These are phyloP conservation scores for Glomus cerebriforme DNA, from an alignment of 192 early-diverging fungal species.

Conservation along the genomic window DNA sequence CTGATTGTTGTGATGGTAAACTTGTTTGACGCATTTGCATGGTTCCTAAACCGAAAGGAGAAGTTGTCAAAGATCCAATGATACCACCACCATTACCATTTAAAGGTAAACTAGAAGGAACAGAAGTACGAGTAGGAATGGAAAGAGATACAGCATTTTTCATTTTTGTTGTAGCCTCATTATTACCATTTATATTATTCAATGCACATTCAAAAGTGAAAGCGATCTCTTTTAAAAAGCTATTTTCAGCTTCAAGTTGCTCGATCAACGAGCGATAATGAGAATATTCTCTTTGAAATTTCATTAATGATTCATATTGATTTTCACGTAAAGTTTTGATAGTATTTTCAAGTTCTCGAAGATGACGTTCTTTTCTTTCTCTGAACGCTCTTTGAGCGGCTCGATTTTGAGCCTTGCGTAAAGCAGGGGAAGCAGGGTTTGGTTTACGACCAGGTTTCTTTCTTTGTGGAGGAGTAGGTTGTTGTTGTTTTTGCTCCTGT, in stretches of 20 bases:
- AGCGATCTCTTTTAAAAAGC: conserved; percentile 49
- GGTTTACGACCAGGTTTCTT: conserved; percentile 62
- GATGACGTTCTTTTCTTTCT: conserved; percentile 79
- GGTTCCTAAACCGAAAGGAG: not conserved
- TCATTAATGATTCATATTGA: conserved; percentile 45
- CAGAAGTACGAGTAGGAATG: not conserved
- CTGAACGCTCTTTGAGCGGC: conserved; percentile 89
- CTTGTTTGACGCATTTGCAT: not conserved
- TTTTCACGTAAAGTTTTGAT: conserved; percentile 67
- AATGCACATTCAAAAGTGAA: conserved; percentile 49
- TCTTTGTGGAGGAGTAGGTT: conserved; percentile 38
- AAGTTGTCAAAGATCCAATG: not conserved
- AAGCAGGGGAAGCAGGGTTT: conserved; percentile 58
- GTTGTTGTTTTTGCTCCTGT: not conserved
- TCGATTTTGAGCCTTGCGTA: conserved; percentile 77
- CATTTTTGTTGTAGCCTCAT: conserved; percentile 16
- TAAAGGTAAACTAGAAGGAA: not conserved
- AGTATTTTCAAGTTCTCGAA: conserved; percentile 71
- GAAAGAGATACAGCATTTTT: not conserved
- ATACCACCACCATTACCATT: not conserved
- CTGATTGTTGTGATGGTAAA: not conserved
- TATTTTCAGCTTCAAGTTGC: conserved; percentile 45
- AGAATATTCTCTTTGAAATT: conserved; percentile 43
- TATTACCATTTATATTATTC: conserved; percentile 10
- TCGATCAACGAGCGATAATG: conserved; percentile 42